Base-by-base conservation (phyloP, 805 yeast species). In the Saturnispora galanensis region DNA sequence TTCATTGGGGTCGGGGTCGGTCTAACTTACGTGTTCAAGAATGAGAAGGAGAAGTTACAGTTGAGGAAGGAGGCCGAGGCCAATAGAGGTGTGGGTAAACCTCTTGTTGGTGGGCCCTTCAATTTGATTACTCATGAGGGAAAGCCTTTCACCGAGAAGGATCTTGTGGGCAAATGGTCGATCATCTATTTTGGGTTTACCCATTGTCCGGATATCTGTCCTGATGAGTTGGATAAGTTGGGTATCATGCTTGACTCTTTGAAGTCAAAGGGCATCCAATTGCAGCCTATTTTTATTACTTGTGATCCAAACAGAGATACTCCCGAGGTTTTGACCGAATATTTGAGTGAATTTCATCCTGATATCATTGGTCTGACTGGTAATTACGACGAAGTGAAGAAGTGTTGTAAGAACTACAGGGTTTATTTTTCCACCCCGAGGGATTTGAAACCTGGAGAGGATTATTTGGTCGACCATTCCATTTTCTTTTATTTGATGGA, bases 371-470 rank as follows among this genome's bases (percentile, higher is more conserved):
- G 98, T 0, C 73, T 93, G 49, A 93, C 97, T 0, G 98, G 98
- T 35, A 70, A 84, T 12, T 90, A 86, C 60, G 93, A 87, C 30
- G 81, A 81, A 48, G 78, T 93, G 48, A 90, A 88, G 64, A 72
- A 74, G 50, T 75, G 81, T 44, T 93, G 98, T 69, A 93, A 88
- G 64, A 78, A 80, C 53, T 93, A 79, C 66, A 74, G 98, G 53
- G 98, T 93, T 11, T 93, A 93, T 64, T 93, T 93, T 64, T 86
- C 96, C n/a, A 93, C 98, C 1, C 98, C 98, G 3, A 84, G 89
- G 21, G 77, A 87, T 58, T 82, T 93, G 39, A 86, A 88, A 60
- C 93, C 95, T 0, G 97, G 97, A 15, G 95, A 93, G 64, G 96
- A 93, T 56, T 93, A 93, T 60, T 71, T 93, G 49, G 98, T 93